A percentile compares a stretch with the other conserved stretches of the same genome.
phyloP scores from a whole-genome alignment of 1,284 basidiomycete species.

The Austroboletus niveus region DNA sequence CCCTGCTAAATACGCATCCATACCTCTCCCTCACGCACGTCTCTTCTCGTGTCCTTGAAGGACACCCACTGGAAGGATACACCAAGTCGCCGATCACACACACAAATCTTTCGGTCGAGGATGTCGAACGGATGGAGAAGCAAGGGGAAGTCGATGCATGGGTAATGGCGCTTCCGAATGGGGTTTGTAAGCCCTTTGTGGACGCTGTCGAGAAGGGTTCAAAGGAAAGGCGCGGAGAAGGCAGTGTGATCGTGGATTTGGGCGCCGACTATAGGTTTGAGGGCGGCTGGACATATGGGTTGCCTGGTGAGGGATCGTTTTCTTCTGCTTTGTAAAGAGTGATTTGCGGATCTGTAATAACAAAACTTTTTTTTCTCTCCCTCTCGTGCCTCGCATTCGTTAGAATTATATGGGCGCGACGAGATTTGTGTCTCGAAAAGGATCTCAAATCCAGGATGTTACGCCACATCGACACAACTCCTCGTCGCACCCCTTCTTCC shows the following conservation, averaged over 20 bases:
- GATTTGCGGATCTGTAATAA: constrained; percentile 19
- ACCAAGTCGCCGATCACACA: constrained; percentile 76
- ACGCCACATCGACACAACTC: constrained; percentile 91
- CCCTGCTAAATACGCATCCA: constrained; percentile 84
- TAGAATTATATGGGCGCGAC: constrained; percentile 88
- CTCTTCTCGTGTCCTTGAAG: constrained; percentile 93
- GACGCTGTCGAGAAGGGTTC: constrained; percentile 86
- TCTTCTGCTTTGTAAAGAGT: constrained; percentile 21
- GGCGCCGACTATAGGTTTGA: constrained; percentile 97
- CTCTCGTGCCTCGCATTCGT: constrained; percentile 15
- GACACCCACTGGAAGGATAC: constrained; percentile 80
- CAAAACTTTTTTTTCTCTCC: constrained; percentile 23
- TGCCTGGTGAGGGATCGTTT: constrained; percentile 82
- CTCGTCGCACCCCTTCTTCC: constrained; percentile 87
- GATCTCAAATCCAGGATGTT: constrained; percentile 97
- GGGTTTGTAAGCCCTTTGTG: constrained; percentile 95
- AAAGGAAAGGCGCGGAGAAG: constrained; percentile 53
- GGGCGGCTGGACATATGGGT: constrained; percentile 93
- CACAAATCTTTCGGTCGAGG: constrained; percentile 73
- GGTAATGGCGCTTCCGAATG: constrained; percentile 98
- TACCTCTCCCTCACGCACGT: constrained; percentile 90
- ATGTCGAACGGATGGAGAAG: constrained; percentile 87
- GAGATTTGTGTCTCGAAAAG: constrained; percentile 70
- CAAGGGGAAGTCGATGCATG: constrained; percentile 90
- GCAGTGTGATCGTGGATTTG: constrained; percentile 86